These are phyloP conservation scores for Chalaropsis ovoidea DNA, from an alignment of 2,329 filamentous ascomycete genomes.

Conservation along the genomic window DNA sequence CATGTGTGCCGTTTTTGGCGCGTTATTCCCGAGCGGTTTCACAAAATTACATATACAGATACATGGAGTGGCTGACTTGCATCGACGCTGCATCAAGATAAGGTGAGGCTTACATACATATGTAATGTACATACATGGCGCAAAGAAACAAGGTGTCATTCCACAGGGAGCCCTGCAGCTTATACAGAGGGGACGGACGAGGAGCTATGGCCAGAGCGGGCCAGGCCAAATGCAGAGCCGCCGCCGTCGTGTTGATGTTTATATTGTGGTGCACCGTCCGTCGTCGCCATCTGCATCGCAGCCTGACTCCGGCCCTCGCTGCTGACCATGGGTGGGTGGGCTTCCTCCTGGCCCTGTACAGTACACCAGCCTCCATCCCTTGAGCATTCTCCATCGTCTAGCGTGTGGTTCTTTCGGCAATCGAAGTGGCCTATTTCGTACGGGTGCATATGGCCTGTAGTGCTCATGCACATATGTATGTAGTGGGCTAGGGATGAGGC, in stretches of 20 bases:
- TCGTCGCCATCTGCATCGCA: neutral
- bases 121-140: neutral
- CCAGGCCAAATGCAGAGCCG: neutral
- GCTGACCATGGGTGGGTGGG: too few species aligned
- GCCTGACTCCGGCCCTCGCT: neutral
- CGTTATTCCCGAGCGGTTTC: neutral
- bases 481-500: neutral
- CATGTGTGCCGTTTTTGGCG: neutral
- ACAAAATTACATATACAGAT: neutral
- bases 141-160: neutral
- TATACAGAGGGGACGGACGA: neutral
- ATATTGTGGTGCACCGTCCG: too few species aligned
- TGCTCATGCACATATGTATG: neutral
- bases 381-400: conserved; percentile 2
- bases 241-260: neutral
- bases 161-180: neutral
- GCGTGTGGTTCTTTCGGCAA: conserved; percentile 6
- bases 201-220: neutral
- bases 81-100: neutral
- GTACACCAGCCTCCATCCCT: neutral
- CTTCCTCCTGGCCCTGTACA: too few species aligned
- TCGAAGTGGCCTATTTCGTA: neutral
- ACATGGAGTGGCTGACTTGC: neutral
- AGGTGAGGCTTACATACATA: neutral
- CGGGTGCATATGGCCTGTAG: neutral